Evolutionary conservation across 371 early-diverging fungal genomes (phyloP), one percentile per base, ranked within the genome.

Genomic region (Apophysomyces ossiformis): DNA sequence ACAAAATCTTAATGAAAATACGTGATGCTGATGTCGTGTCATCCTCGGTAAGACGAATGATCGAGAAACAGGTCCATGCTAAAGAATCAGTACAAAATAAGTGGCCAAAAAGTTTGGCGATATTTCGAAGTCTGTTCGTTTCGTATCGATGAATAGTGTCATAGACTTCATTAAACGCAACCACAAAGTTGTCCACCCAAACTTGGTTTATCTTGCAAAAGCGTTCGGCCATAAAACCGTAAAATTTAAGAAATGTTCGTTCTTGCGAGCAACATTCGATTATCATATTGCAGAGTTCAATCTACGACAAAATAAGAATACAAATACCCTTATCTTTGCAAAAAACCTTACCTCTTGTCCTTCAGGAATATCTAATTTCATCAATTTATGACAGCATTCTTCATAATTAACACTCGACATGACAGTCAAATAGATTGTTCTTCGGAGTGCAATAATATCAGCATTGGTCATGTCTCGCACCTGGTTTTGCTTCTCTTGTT

Each of bases 261-360:
- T 98, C 98, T 76, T 99, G 96, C 15, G 93, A 88, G 71, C 96
- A 96, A 84, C 98, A 96, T 72, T 99, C 99, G 65, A 97, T 93
- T 39, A 99, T 86, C 99, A 99, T 99, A 72, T 94, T 94, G 76
- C 90, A 90, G 47, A 99, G 76, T 77, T 96, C 98, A 61, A 91
- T 86, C 86, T 89, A 54, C 7, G 11, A 50, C 21, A 16, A n/a
- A 36, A 41, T 56, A 5, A 38, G 26, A n/a, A 18, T 46, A 26
- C 39, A 21, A 46, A 11, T 16, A 5, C 43, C 5, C 56, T 11
- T 50, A 12, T 16, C 41, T 37, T 36, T 65, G 11, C 59, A 35
- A 37, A 37, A 32, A 32, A 26, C 9, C 50, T 60, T 82, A 86
- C 87, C 78, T 96, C 94, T 65, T 95, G 92, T 57, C 93, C 96